These are phyloP conservation scores for Acidomyces sp. DNA, from an alignment of 495 filamentous ascomycete genomes.

Conservation along the genomic window DNA sequence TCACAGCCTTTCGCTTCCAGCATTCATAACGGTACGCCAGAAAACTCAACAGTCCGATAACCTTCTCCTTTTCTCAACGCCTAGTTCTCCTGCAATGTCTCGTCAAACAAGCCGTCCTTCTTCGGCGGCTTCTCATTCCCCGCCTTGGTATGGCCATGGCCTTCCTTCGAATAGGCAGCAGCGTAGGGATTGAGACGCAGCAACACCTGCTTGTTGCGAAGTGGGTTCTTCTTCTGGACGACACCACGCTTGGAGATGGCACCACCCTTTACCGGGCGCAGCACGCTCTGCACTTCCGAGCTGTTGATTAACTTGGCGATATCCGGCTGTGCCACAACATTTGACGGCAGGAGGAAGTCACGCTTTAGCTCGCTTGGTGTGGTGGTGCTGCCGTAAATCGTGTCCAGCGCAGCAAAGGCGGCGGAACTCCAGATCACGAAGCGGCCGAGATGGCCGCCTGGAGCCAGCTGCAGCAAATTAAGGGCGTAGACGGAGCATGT, in stretches of 20 bases:
- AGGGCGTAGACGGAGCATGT: constrained; percentile 85
- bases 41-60: no score
- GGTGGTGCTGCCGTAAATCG: constrained; percentile 86
- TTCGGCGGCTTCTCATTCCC: constrained; percentile 40
- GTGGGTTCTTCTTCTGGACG: constrained; percentile 99
- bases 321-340: constrained; percentile 80
- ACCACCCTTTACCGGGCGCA: constrained; percentile 77
- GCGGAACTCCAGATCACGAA: constrained; percentile 98
- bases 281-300: constrained; percentile 89
- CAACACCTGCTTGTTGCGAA: constrained; percentile 92
- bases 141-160: constrained; percentile 53
- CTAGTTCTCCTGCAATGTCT: constrained; percentile 18
- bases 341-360: constrained; percentile 90
- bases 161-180: constrained; percentile 67
- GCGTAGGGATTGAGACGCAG: constrained; percentile 97
- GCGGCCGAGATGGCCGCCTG: constrained; percentile 95
- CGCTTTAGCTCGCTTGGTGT: constrained; percentile 80
- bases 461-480: constrained; percentile 97
- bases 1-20: no score
- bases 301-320: constrained; percentile 96
- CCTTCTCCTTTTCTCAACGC: no score
- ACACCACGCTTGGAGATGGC: constrained; percentile 74
- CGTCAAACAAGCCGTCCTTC: constrained; percentile 8
- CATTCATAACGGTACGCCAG: no score
- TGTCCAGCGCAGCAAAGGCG: constrained; percentile 89